Evolutionary conservation across 768 basidiomycete genomes (phyloP), one percentile per base, ranked within the genome.

Genomic region (Russula abietina): DNA sequence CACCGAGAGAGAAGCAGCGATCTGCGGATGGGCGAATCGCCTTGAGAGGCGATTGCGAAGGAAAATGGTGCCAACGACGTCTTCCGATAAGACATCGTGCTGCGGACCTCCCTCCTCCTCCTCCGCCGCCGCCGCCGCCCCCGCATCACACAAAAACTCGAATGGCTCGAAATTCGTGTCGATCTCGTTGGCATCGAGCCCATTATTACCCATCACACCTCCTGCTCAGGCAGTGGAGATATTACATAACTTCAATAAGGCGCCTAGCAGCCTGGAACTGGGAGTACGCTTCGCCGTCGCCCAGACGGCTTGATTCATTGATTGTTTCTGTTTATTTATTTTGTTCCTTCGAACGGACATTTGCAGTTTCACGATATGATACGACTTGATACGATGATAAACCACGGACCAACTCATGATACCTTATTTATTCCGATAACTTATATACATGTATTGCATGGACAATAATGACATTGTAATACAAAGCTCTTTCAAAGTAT

Each of bases 1-100:
- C 76, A 75, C 76, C 24, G 78, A 81, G 26, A 74, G 75, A 43
- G 82, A 84, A 66, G 62, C 57, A 0, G 17, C 7, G 0, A 17
- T 12, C 16, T 55, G 19, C 0, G 53, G 53, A 17, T 63, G 62
- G 51, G 3, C 5, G 2, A 57, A 48, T 0, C 50, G 61, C 14
- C 16, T 58, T 4, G 43, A 58, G 14, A 46, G 24, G 26, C n/a
- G n/a, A n/a, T 19, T 28, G 32, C 16, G 2, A 17, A 22, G 19
- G 17, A 61, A 55, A 28, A 49, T 38, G n/a, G 36, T n/a, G n/a
- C 8, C 19, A 36, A 19, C 55, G 4, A 4, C 14, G 43, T 22
- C 57, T 14, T 55, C 45, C 22, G 49, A 55, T 16, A 8, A 19
- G 5, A 24, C 38, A 24, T 32, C 48, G 0, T 50, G 36, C 14